These are phyloP conservation scores for Zychaea mexicana DNA, from an alignment of 371 early-diverging fungal genomes.

Conservation along the genomic window DNA sequence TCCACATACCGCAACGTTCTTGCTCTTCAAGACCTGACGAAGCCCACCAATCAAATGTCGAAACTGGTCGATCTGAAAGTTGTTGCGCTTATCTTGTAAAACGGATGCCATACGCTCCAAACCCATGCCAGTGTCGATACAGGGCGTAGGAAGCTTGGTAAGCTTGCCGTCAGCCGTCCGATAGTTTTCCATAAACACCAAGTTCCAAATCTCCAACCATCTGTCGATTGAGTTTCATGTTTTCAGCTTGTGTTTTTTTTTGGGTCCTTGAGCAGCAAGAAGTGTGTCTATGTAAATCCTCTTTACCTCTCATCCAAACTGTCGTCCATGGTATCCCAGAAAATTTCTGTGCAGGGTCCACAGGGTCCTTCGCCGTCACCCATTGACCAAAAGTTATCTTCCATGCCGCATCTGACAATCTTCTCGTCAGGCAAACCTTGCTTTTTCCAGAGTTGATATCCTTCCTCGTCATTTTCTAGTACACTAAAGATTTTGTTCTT, in stretches of 20 bases:
- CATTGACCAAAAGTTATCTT: slow-evolving; percentile 87
- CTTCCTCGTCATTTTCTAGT: slow-evolving; percentile 66
- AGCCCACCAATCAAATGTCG: slow-evolving; percentile 48
- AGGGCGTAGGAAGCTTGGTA: slow-evolving; percentile 57
- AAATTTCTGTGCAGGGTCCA: slow-evolving; percentile 83
- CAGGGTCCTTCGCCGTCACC: slow-evolving; percentile 86
- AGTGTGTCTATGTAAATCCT: too few species aligned
- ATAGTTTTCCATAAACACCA: slow-evolving; percentile 84
- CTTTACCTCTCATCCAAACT: slow-evolving; percentile 38
- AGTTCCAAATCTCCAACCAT: slow-evolving; percentile 85
- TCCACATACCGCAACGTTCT: slow-evolving; percentile 37
- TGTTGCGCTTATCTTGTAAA: slow-evolving; percentile 62
- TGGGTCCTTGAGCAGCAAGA: too few species aligned
- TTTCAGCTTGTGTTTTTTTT: not conserved
- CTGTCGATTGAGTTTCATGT: slow-evolving; percentile 25
- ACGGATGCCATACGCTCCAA: slow-evolving; percentile 75
- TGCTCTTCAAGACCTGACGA: slow-evolving; percentile 33
- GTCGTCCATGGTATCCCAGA: slow-evolving; percentile 72
- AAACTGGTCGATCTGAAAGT: slow-evolving; percentile 77
- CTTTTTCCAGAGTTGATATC: slow-evolving; percentile 66
- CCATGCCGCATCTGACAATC: slow-evolving; percentile 60
- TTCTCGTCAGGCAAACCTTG: slow-evolving; percentile 62
- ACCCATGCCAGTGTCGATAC: slow-evolving; percentile 87
- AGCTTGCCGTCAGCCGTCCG: slow-evolving; percentile 59
- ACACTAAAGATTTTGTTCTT: slow-evolving; percentile 42